Evolutionary conservation across 2,329 filamentous ascomycete species (phyloP), one percentile per base, ranked within the genome.

Genomic region (Lecanosticta acicola): DNA sequence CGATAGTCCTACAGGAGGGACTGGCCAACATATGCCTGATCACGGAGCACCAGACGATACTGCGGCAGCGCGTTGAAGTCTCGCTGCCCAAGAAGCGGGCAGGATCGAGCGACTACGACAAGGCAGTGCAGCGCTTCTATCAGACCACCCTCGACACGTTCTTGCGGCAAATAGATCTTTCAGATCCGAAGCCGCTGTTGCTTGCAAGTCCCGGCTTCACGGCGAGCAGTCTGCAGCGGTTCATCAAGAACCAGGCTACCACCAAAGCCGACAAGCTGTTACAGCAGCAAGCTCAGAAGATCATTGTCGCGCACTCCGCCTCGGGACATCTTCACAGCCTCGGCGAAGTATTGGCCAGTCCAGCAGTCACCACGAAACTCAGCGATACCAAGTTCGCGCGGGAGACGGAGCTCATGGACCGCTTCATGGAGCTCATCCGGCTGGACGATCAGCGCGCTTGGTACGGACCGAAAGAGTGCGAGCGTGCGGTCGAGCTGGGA

Each of bases 1-100:
- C 93, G 0, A 84, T 97, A 1, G 86, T 97, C 18, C 91, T 98
- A 85, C 87, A 94, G 59, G 91, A 97, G 60, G 85, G 86, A 2
- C 67, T 86, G 13, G 85, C 87, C 46, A 88, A 90, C 65, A 85
- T 93, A 53, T 91, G 86, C 66, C 75, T 90, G 17, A 85, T 93
- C 45, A 90, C 85, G 2, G 82, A 88, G 61, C 83, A 84, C 65
- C 84, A 87, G 57, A 91, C 86, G 3, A 77, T 91, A 20, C 68
- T 89, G 45, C 83, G 86, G 56, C 81, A 85, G 60, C 70, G 76
- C 20, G 72, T 93, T 24, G 83, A 89, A 66, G 75, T 77, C 53
- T 68, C 75, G 19, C 76, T 88, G 42, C 79, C 84, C 29, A 77
- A 81, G 66, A 86, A 90, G 69, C 74, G 83, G 37, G 73, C 79